Base-by-base conservation (phyloP, 1,139 yeast species). In the Geotrichum citri-aurantii region DNA sequence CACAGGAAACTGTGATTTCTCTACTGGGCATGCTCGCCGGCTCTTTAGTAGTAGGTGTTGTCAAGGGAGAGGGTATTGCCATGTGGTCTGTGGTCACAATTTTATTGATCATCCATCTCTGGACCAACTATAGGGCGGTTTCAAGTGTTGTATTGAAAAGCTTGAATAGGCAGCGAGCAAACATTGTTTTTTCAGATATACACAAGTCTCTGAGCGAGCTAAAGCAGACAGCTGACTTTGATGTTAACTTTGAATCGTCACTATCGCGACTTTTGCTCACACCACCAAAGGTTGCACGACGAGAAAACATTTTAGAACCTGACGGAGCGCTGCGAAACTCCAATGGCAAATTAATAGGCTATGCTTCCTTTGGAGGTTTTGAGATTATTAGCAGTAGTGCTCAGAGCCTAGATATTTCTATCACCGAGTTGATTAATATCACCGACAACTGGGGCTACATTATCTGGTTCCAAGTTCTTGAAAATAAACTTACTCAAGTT, bases 1-100 rank as follows among this genome's bases (percentile, higher is more conserved):
- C 73, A 11, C 77, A 73, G 63, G 77, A 73, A 60, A 74, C 77
- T 1, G 74, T 73, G 26, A 72, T 73, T 33, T 69, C 74, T 12
- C 59, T 74, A 26, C 54, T 73, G 66, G 77, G 77, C 19, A 72
- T 72, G 73, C 68, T 73, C 24, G 71, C 69, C 3, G 77, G 77
- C 11, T 66, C 75, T 2, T 56, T 71, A 14, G 64, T 72, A 5
- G 75, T 73, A 2, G 70, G 69, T 0, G 49, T 65, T n/a, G 72
- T 70, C 24, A 61, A 64, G 33, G 71, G 71, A 1, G 73, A 70
- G 44, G 72, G 73, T 6, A 11, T 62, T n/a, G 61, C 62, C 33
- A 69, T 70, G 66, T 73, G 75, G 75, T 26, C 63, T 3, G 63
- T 69, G 3, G 64, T 73, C 44, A 14, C 64, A 6, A 2, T 63